These are phyloP conservation scores for Serendipita vermifera DNA, from an alignment of 768 basidiomycete species.

Conservation along the genomic window DNA sequence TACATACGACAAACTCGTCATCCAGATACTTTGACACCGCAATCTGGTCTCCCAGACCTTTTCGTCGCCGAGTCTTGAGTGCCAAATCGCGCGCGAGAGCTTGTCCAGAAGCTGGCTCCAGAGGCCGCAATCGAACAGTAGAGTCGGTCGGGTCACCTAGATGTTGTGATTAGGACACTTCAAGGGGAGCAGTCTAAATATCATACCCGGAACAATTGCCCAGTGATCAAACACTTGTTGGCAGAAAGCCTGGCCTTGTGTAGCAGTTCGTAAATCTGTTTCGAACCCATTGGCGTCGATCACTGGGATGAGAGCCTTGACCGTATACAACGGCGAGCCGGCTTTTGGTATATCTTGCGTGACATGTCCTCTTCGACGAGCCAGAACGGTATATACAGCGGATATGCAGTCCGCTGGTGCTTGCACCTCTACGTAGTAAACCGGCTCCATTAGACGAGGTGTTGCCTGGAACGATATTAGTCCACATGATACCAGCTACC, in stretches of 20 bases:
- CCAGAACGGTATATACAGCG: conserved; percentile 95
- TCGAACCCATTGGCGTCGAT: conserved; percentile 99
- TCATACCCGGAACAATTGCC: conserved; percentile 89
- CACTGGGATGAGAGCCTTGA: conserved; percentile 95
- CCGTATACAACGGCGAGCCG: conserved; percentile 93
- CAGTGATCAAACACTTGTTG: conserved; percentile 97
- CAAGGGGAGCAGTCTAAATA: conserved; percentile 12
- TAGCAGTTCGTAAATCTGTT: conserved; percentile 92
- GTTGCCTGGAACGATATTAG: conserved; percentile 58
- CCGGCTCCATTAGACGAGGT: conserved; percentile 89
- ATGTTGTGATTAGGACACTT: background rate
- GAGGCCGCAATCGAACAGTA: conserved; percentile 85
- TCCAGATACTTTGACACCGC: conserved; percentile 95
- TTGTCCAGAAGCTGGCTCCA: conserved; percentile 96
- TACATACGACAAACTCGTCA: conserved; percentile 84
- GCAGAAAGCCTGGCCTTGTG: conserved; percentile 98
- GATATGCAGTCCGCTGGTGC: conserved; percentile 98
- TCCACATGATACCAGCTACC: background rate
- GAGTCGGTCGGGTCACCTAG: conserved; percentile 95
- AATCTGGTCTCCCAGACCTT: conserved; percentile 93
- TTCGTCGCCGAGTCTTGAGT: conserved; percentile 91
- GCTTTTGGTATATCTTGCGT: conserved; percentile 97
- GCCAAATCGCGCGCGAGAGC: conserved; percentile 89
- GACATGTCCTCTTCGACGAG: conserved; percentile 97
- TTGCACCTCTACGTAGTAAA: conserved; percentile 99